Evolutionary conservation across 345 rosid genomes (phyloP).

Genomic region (Eucalyptus grandis): DNA sequence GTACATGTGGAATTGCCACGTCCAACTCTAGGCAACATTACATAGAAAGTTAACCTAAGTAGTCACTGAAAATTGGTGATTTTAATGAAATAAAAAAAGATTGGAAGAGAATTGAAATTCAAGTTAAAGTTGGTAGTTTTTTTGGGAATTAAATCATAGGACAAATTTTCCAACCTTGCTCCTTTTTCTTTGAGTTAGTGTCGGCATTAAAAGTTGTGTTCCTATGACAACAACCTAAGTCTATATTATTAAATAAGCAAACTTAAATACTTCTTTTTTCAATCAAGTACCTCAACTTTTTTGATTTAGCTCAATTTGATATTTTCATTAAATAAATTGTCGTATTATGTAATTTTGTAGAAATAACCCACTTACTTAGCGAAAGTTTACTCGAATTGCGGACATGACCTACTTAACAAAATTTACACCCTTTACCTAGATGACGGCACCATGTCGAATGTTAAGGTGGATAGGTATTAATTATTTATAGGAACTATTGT

Average conservation of each 20-base stretch:
- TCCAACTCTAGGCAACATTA: background rate
- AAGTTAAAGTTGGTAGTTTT: background rate
- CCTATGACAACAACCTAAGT: background rate
- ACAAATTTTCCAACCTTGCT: background rate
- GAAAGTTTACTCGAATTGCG: background rate
- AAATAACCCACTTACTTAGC: background rate
- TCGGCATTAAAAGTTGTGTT: background rate
- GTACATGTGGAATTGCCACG: background rate
- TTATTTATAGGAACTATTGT: background rate
- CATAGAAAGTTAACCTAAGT: background rate
- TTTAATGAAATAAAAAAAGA: no score
- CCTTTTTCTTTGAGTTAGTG: background rate
- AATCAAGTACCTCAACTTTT: no score
- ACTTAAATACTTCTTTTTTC: background rate
- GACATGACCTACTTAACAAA: background rate
- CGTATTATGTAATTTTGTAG: fast-evolving
- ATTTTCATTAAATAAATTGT: no score
- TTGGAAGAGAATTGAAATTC: background rate
- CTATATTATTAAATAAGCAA: background rate
- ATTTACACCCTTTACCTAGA: background rate
- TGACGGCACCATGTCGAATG: background rate
- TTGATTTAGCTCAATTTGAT: background rate
- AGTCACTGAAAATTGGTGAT: background rate
- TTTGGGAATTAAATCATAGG: background rate
- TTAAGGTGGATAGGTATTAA: background rate